Conservation (phyloP, 2,329 filamentous ascomycete genomes). For the Beauveria brongniartii region DNA sequence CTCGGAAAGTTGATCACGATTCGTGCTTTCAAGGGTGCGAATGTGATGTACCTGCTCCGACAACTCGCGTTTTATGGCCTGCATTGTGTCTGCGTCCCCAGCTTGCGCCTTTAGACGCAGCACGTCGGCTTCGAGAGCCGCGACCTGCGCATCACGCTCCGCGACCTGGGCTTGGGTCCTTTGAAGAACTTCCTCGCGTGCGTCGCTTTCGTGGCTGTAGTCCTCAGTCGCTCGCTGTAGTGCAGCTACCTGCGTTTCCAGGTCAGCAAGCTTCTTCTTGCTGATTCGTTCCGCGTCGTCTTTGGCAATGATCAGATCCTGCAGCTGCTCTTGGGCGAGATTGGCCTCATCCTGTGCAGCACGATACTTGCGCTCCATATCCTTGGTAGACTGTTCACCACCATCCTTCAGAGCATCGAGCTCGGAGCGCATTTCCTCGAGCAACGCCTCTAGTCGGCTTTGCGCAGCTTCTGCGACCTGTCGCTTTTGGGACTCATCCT, state of each 20-base stretch:
- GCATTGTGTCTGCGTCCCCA: conserved; percentile 77
- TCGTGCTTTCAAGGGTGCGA: conserved; percentile 69
- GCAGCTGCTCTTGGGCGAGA: conserved; percentile 68
- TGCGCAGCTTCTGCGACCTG: conserved; percentile 51
- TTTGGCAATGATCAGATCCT: conserved; percentile 56
- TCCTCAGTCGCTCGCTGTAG: conserved; percentile 45
- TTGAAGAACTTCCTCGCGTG: conserved; percentile 48
- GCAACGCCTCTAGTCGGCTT: conserved; percentile 39
- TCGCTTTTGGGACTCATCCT: conserved; percentile 69
- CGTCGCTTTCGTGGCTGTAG: conserved; percentile 48
- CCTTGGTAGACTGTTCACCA: conserved; percentile 49
- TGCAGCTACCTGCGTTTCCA: conserved; percentile 43
- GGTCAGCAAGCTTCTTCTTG: conserved; percentile 46
- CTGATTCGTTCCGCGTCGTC: conserved; percentile 61
- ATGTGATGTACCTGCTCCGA: conserved; percentile 91
- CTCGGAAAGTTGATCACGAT: conserved; percentile 70
- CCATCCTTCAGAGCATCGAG: conserved; percentile 42
- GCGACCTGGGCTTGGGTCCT: conserved; percentile 58
- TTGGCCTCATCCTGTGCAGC: conserved; percentile 67
- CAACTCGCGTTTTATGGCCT: conserved; percentile 78
- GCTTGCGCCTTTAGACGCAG: conserved; percentile 77
- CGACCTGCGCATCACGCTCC: conserved; percentile 62
- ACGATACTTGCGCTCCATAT: conserved; percentile 60
- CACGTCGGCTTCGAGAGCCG: conserved; percentile 73
- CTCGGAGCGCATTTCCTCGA: conserved; percentile 43